phyloP scores from a whole-genome alignment of 108 stramenopile genomes.

The Cyclotella choctawhatcheeana region DNA sequence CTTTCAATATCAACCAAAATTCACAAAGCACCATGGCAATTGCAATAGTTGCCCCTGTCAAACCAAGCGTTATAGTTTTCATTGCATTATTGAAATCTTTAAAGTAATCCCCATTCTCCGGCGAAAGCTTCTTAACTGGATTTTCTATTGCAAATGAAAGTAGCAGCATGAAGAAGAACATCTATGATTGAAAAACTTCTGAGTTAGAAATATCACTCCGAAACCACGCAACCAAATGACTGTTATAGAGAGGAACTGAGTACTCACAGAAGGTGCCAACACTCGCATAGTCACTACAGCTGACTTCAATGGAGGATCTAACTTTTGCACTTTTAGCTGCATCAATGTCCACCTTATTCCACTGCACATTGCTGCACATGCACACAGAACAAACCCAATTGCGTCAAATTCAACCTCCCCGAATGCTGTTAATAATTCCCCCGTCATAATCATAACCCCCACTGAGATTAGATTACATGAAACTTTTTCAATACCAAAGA shows the following conservation, averaged over 20 bases:
- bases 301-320: conserved; percentile 85
- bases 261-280: conserved; percentile 58
- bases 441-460: conserved; percentile 68
- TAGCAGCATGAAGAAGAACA: conserved; percentile 78
- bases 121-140: conserved; percentile 66
- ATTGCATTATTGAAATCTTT: conserved; percentile 35
- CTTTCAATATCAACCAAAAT: conserved; percentile 86
- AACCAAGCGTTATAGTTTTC: conserved; percentile 61
- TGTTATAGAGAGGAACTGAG: too few species aligned
- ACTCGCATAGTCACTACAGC: conserved; percentile 84
- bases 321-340: conserved; percentile 76
- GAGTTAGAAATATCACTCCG: background rate
- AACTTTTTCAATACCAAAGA: conserved; percentile 84
- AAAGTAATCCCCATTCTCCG: conserved; percentile 40
- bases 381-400: conserved; percentile 74
- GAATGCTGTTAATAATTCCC: conserved; percentile 81
- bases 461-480: conserved; percentile 76
- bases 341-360: conserved; percentile 89
- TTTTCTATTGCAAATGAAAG: conserved; percentile 67
- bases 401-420: conserved; percentile 67
- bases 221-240: too few species aligned
- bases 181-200: conserved; percentile 10
- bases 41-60: conserved; percentile 76
- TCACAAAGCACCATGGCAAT: conserved; percentile 90
- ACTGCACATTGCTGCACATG: conserved; percentile 66